Base-by-base conservation (phyloP, 768 basidiomycete species). In the Zangia roseola region DNA sequence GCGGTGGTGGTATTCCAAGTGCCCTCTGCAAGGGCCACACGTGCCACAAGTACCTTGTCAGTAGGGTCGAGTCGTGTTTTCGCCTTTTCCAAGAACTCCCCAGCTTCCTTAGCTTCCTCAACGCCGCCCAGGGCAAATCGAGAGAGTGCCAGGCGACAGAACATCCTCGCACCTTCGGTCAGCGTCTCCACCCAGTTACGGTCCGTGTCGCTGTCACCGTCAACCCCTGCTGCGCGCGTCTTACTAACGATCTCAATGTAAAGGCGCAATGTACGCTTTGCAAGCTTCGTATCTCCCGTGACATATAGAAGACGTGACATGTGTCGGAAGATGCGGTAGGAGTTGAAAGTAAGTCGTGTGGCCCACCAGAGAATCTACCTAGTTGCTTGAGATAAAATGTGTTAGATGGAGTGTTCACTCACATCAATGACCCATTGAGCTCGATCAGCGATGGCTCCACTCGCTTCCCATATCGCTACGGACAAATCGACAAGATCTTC, bases 291-390 rank as follows among this genome's bases (percentile, higher is more conserved):
- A 54, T 85, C 84, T 9, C 81, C 82, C 0, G 78, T 74, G 12
- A 81, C 77, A 49, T 82, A 80, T 14, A 90, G 69, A 2, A 94
- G 68, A 2, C 87, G 82, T 24, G 83, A 82, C 76, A 97, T 84
- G 66, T 97, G 90, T 1, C 94, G 84, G 46, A 91, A 79, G 8
- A 97, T 72, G 9, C 84, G 81, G 51, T 86, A 87, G 0, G 91
- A 94, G 62, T 97, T 94, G 75, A 97, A 97, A 0, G 95, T 98
- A 19, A 94, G 78, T 19, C 86, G 83, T 9, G 92, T 94, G 1
- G 92, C 88, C 92, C 92, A 94, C 88, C 92, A 95, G 2, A 97
- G 77, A 19, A 92, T 79, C 88, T 90, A 64, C 28, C 39, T 35
- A 1, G n/a, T 12, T 33, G 24, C 16, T 45, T 43, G 10, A 51